phyloP scores from a whole-genome alignment of 129 eudicot species.

The Oenanthe sinensis region DNA sequence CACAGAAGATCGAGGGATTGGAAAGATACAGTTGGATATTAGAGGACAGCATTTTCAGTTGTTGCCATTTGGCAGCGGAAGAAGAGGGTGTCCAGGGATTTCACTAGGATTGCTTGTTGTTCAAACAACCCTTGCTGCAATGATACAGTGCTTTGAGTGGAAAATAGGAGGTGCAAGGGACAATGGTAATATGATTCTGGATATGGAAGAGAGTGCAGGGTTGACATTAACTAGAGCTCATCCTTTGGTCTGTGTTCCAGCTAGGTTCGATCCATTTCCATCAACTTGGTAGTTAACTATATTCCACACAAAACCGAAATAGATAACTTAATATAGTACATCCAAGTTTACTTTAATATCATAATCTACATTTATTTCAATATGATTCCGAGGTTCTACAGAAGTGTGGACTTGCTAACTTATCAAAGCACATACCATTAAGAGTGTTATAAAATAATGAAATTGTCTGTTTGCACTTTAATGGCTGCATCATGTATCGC shows the following conservation, averaged over 20 bases:
- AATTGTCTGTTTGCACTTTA: no score
- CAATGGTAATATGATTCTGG: neutral
- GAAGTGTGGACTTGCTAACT: neutral
- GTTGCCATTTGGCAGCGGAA: conserved; percentile 4
- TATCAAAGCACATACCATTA: no score
- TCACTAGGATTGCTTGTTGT: conserved; percentile 44
- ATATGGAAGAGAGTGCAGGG: conserved; percentile 1
- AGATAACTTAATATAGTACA: neutral
- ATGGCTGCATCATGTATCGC: neutral
- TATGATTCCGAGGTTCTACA: neutral
- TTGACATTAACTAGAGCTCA: conserved; percentile 1
- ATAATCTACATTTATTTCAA: neutral
- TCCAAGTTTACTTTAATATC: neutral
- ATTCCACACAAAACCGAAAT: neutral
- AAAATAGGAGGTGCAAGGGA: conserved; percentile 18
- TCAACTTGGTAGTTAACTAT: neutral
- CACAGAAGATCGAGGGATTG: neutral
- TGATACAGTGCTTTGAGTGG: conserved; percentile 81
- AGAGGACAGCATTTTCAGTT: conserved; percentile 3
- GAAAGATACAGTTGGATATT: neutral
- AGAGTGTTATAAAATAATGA: no score
- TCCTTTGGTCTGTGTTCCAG: conserved; percentile 3
- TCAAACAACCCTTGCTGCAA: conserved; percentile 45
- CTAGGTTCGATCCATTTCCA: conserved; percentile 7
- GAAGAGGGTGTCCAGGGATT: conserved; percentile 64